Base-by-base conservation (phyloP, 352 stramenopile genomes). In the Phytopythium cucurbitacearum region DNA sequence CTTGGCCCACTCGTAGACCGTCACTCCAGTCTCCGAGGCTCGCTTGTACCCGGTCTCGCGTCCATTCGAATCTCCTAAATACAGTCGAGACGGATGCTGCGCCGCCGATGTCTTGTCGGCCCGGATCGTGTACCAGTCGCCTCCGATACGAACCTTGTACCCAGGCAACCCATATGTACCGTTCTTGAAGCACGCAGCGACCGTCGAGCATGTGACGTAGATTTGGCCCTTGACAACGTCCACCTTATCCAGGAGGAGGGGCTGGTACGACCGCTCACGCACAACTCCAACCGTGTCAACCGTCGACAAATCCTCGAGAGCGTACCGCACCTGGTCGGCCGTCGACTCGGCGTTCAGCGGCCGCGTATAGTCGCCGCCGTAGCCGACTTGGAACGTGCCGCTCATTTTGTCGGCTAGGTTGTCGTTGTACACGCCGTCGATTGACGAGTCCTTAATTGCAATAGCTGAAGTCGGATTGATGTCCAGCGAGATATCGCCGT, bases 381-480 rank as follows among this genome's bases (percentile, higher is more conserved):
- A 91, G 0, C 80, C 79, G 7, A 94, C 59, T 55, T 89, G 80
- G 58, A 91, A 91, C 13, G 80, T 94, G 1, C 83, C 80, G 34
- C 82, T 93, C 78, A 93, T 91, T 42, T 62, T 73, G 6, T 76
- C 65, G 0, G 56, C 56, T 5, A 59, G 52, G 0, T 70, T 51
- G 34, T 80, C 69, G 21, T 67, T 73, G 59, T 85, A 91, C 2
- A 91, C 61, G 0, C 82, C 80, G 34, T 86, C 59, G 45, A 88
- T 81, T 0, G 61, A 87, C 6, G 74, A 60, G 0, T 21, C 60
- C 0, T 53, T 47, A 41, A 75, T 79, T 13, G 40, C 45, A 51
- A 59, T 49, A 32, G 57, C 62, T 32, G 71, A 55, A 0, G 53
- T 44, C 8, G 64, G 60, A 0, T 47, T 59, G 34, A 80, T 66